Percentiles rank a stretch among this genome's conserved stretches.
Evolutionary conservation across 2,329 filamentous ascomycete species (phyloP).

Genomic region (Cladosporium halotolerans): DNA sequence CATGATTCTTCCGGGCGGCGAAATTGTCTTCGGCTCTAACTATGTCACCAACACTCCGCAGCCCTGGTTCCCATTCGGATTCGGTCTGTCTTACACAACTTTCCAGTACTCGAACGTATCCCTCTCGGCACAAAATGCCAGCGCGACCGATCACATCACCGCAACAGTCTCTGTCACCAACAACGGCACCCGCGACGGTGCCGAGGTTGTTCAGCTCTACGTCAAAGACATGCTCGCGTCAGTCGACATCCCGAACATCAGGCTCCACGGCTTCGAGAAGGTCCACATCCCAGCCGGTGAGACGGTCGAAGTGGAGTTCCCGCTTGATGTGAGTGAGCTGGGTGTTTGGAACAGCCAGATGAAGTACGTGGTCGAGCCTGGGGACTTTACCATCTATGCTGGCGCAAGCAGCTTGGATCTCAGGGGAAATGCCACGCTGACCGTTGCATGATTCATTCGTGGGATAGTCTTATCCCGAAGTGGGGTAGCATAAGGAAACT

Average conservation of each 20-base stretch:
- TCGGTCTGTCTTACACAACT: constrained; percentile 70
- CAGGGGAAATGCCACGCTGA: constrained; percentile 46
- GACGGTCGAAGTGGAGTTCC: constrained; percentile 54
- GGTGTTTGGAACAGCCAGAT: constrained; percentile 55
- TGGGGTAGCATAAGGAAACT: no score
- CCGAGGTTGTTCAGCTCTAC: constrained; percentile 9
- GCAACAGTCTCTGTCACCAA: constrained; percentile 18
- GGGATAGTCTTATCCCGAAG: no score
- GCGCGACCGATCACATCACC: constrained; percentile 2
- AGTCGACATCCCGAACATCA: constrained; percentile 61
- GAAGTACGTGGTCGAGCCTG: constrained; percentile 68
- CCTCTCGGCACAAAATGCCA: constrained; percentile 30
- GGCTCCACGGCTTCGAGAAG: constrained; percentile 64
- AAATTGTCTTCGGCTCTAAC: constrained; percentile 56
- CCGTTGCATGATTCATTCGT: neutral
- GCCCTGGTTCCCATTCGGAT: constrained; percentile 68
- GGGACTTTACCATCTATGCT: constrained; percentile 57
- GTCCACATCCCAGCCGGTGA: constrained; percentile 53
- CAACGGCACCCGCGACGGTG: constrained; percentile 9
- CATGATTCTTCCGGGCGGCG: constrained; percentile 50
- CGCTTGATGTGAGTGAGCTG: constrained; percentile 48
- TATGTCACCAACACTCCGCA: constrained; percentile 58
- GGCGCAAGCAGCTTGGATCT: constrained; percentile 55
- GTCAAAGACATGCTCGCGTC: constrained; percentile 44
- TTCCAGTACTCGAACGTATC: constrained; percentile 9